Evolutionary conservation across 2,329 filamentous ascomycete species (phyloP), one percentile per base, ranked within the genome.

Genomic region (Exutisphaerella laricina): DNA sequence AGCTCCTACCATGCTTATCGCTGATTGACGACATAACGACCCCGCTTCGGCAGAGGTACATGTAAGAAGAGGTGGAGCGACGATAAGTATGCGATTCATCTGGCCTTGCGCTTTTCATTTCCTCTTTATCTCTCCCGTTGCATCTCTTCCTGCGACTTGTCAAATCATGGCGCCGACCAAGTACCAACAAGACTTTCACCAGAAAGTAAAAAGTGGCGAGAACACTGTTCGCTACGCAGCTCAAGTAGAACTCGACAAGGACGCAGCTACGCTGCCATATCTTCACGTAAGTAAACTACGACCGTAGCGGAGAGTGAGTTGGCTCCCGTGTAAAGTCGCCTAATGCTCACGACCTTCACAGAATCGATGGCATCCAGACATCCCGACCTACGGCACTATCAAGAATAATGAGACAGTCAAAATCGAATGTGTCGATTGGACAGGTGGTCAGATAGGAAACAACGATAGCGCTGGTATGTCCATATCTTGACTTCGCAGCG

Each of bases 341-440:
- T 49, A 46, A 48, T 21, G 25, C 29, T 10, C n/a, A 43, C 25
- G 37, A 46, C 29, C n/a, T 5, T 28, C 17, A 29, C 14, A 88
- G 84, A 96, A 96, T 59, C 76, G 88, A 63, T 95, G 88, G 89
- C 89, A 96, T 60, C 89, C 89, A 25, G 88, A 94, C 53, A 83
- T 94, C 39, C 89, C 89, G 0, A 79, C 76, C 43, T 75, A 74
- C 38, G 84, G 74, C 22, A 79, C 75, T 1, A 88, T 96, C 58
- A 81, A 84, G 56, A 81, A 89, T 58, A 83, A 82, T 21, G 89
- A 95, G 67, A 85, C 85, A 0, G 88, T 95, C 53, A 94, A 94
- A 67, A 94, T 95, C 53, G 87, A 95, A 71, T 95, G 89, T 58
- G 72, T 92, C 5, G 87, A 94, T 68, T 94, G 87, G 57, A 70